These are phyloP conservation scores for Phytopythium montanum DNA, from an alignment of 352 stramenopile genomes.

Conservation along the genomic window DNA sequence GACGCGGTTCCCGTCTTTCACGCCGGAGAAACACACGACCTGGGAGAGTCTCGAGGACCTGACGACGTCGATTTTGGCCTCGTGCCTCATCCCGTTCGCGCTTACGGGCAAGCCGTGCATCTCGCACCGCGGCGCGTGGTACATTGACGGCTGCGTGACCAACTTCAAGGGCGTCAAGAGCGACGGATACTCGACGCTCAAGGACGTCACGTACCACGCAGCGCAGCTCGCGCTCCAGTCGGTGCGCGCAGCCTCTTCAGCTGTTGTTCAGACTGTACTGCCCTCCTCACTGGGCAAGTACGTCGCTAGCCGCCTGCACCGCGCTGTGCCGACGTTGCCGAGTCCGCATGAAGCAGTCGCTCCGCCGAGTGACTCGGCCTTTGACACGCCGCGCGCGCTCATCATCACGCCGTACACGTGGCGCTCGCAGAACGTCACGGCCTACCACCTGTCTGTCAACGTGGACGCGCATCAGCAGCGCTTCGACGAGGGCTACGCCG, in stretches of 20 bases:
- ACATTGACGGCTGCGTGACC: conserved; percentile 67
- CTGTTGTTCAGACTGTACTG: conserved; percentile 36
- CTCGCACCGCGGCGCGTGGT: conserved; percentile 55
- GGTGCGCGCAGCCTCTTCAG: conserved; percentile 28
- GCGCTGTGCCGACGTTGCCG: conserved; percentile 34
- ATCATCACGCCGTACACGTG: conserved; percentile 66
- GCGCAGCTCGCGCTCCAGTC: conserved; percentile 41
- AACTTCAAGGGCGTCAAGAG: conserved; percentile 69
- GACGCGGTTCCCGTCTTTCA: conserved; percentile 59
- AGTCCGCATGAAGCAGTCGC: conserved; percentile 44
- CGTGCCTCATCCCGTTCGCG: conserved; percentile 62
- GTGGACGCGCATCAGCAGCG: conserved; percentile 41
- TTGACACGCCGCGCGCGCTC: conserved; percentile 23
- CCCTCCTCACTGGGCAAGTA: conserved; percentile 38
- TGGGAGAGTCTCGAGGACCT: conserved; percentile 60
- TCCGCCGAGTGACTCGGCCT: background rate
- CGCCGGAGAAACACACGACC: conserved; percentile 42
- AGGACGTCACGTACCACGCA: conserved; percentile 50
- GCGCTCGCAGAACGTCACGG: conserved; percentile 39
- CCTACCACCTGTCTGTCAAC: conserved; percentile 62
- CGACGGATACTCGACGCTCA: conserved; percentile 55
- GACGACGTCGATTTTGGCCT: conserved; percentile 61
- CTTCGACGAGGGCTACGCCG: conserved; percentile 61
- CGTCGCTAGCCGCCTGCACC: conserved; percentile 39
- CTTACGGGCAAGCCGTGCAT: conserved; percentile 60